These are phyloP conservation scores for Sicyos baderoa DNA, from an alignment of 306 rosid genomes.

Conservation along the genomic window DNA sequence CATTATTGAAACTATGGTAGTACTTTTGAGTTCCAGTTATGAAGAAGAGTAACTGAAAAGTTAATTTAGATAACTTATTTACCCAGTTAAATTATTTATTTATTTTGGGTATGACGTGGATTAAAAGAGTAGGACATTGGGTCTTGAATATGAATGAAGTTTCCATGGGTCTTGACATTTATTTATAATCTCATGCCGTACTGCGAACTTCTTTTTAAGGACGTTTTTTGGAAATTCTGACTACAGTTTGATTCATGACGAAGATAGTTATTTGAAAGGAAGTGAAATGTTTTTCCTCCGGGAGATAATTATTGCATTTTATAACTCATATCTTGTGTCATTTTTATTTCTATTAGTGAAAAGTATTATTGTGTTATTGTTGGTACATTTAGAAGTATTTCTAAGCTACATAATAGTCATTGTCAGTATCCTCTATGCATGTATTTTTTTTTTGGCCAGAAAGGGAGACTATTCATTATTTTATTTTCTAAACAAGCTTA, in stretches of 20 bases:
- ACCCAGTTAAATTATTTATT: background rate
- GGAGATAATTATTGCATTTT: background rate
- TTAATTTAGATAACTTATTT: background rate
- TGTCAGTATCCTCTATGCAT: background rate
- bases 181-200: no score
- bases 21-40: slow-evolving; percentile 11
- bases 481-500: background rate
- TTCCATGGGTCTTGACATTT: slow-evolving; percentile 9
- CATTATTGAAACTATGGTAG: background rate
- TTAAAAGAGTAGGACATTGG: background rate
- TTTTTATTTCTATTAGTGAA: background rate
- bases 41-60: background rate
- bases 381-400: background rate
- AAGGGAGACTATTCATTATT: background rate
- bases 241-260: background rate
- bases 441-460: background rate
- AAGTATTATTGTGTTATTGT: no score
- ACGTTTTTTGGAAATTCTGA: background rate
- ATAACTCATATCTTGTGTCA: background rate
- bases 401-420: background rate
- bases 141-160: background rate
- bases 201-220: background rate
- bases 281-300: background rate
- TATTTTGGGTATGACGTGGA: background rate
- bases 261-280: background rate